Evolutionary conservation across 495 filamentous ascomycete genomes (phyloP), one percentile per base, ranked within the genome.

Genomic region (Penicillium bovifimosum): DNA sequence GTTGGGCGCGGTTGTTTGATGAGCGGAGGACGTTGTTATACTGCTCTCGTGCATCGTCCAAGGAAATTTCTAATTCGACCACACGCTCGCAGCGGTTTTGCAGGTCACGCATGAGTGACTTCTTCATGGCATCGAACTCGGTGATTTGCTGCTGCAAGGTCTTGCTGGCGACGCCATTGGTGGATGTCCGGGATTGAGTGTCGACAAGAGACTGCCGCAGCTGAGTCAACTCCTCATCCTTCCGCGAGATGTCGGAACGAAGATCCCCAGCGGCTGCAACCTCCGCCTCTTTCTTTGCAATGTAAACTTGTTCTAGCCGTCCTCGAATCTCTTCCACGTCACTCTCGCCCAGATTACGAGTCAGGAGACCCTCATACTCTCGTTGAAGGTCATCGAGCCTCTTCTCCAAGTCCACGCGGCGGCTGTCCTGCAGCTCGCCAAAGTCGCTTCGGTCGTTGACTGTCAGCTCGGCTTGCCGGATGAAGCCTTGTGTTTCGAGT

Each of bases 121-220:
- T 98, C 81, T 98, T 98, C 92, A 98, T 98, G 32, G 86, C 86
- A 72, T 98, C 93, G 56, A 98, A 98, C 60, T 98, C 93, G 49
- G 93, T 87, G 64, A 98, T 91, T 73, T 96, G 92, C 71, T 97
- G 91, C 60, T 96, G 89, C 38, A 96, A 77, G n/a, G 89, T 92
- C 77, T 96, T 96, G 77, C 90, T 87, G 50, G 88, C 88, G 39
- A 84, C 76, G 56, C 83, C 79, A 66, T 86, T 85, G 1, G 77
- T 71, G 28, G 74, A 76, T 46, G 85, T 76, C 27, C 81, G 81
- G 47, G 82, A 81, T 67, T 93, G 86, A 8, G 64, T 71, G 50
- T 88, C 86, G n/a, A 91, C 87, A 20, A 92, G 78, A 3, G 83
- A 84, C 29, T 79, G 71, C 55, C 84, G 86, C 61, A 96, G 73